Conservation (phyloP, 1,139 yeast species). For the Meyerozyma smithsonii region DNA sequence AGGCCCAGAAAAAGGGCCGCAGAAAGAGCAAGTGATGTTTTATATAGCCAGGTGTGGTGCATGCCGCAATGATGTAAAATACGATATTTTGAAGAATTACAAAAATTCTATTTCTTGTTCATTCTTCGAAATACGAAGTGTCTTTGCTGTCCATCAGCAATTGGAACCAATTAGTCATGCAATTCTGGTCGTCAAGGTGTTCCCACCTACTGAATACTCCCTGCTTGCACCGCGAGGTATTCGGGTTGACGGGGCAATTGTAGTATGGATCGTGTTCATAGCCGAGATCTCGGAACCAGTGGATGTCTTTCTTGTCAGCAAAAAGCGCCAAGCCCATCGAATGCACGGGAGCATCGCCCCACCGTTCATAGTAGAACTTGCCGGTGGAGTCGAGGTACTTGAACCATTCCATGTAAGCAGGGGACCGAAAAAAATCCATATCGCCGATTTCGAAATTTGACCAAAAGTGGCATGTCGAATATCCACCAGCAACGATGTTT, state of each 20-base stretch:
- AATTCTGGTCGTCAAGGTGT: conserved; percentile 57
- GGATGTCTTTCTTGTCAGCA: conserved; percentile 63
- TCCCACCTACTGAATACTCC: conserved; percentile 43
- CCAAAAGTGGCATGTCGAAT: conserved; percentile 88
- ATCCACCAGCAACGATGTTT: conserved; percentile 51
- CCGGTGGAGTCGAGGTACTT: conserved; percentile 62
- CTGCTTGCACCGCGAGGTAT: conserved; percentile 30
- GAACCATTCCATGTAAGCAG: conserved; percentile 63
- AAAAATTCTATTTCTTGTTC: background rate
- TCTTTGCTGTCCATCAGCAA: conserved; percentile 37
- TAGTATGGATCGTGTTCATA: conserved; percentile 70
- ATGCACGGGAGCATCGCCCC: conserved; percentile 95
- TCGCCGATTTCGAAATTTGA: conserved; percentile 80
- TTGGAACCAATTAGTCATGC: conserved; percentile 70
- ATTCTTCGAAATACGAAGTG: background rate
- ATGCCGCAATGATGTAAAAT: background rate
- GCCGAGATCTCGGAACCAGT: conserved; percentile 89
- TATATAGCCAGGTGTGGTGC: background rate
- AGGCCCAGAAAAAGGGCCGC: background rate
- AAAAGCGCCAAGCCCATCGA: conserved; percentile 70
- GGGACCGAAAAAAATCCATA: conserved; percentile 69
- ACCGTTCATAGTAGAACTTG: conserved; percentile 79
- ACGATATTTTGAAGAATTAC: background rate
- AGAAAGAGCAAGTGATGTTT: background rate
- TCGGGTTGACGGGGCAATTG: conserved; percentile 57